phyloP scores from a whole-genome alignment of 208 protist species.

The Naegleria fowleri region DNA sequence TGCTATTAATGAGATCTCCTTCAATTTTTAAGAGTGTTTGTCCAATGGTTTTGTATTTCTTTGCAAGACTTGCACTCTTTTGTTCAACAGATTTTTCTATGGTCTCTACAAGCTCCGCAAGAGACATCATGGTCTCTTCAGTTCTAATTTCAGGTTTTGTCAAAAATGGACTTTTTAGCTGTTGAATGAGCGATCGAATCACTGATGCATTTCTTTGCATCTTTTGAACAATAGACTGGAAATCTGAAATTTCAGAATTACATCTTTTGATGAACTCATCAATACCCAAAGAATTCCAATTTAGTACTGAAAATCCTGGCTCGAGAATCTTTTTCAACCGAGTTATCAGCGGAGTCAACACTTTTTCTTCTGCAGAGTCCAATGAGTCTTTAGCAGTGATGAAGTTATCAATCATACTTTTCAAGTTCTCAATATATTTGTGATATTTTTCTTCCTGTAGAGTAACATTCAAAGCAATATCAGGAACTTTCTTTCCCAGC shows the following conservation, averaged over 20 bases:
- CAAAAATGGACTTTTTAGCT: conserved; percentile 53
- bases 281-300: conserved; percentile 97
- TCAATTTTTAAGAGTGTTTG: conserved; percentile 90
- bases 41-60: conserved; percentile 86
- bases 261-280: conserved; percentile 85
- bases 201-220: conserved; percentile 88
- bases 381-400: conserved; percentile 60
- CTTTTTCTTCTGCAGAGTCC: conserved; percentile 75
- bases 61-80: conserved; percentile 69
- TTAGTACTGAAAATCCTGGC: conserved; percentile 87
- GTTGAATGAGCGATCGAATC: conserved; percentile 81
- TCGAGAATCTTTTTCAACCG: conserved; percentile 78
- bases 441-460: conserved; percentile 96
- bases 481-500: conserved; percentile 88
- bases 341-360: conserved; percentile 73
- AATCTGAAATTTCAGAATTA: conserved; percentile 86
- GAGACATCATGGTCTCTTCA: conserved; percentile 67
- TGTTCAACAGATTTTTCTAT: conserved; percentile 71
- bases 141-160: conserved; percentile 69
- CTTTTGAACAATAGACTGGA: conserved; percentile 86
- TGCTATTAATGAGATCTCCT: conserved; percentile 35
- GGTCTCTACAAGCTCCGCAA: conserved; percentile 81
- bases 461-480: conserved; percentile 90
- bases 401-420: conserved; percentile 83
- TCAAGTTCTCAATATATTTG: conserved; percentile 82